Evolutionary conservation across 768 basidiomycete species (phyloP), one percentile per base, ranked within the genome.

Genomic region (Ramaria sp.): DNA sequence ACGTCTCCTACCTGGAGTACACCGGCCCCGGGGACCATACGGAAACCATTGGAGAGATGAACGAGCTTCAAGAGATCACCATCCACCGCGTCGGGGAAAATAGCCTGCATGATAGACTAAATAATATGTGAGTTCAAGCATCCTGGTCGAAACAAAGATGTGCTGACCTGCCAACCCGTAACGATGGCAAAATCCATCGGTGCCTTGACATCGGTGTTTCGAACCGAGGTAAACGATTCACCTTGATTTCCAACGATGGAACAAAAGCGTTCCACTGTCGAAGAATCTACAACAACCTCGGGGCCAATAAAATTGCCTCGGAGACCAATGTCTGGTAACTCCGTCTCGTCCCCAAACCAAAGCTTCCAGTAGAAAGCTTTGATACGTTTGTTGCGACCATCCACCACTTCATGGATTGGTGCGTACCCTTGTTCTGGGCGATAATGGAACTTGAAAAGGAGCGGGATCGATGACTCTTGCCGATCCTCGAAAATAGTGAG

Each of bases 111-210:
- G 71, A 99, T 98, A n/a, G 94, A 89, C 92, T 95, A 62, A 0
- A 55, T 59, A 59, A 41, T 53, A 34, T n/a, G 62, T 53, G 30
- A 48, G 54, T 34, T 30, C 41, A 30, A 22, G 54, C 37, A 24
- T 17, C 24, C 13, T 42, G 55, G 48, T 7, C 10, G 7, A 19
- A 17, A 48, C 1, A 38, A 24, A 56, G 30, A 43, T 30, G 22
- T 41, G 6, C 52, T 59, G 67, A 92, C 93, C 86, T 95, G 84
- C 96, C 96, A 99, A 47, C 95, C 94, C 41, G 93, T 86, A 51
- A 98, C 95, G 65, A 99, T 99, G 24, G 94, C 91, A 64, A 96
- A 98, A 72, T 98, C 95, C 91, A 99, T 95, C 0, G 96, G 96
- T 1, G 95, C 92, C 65, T 88, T 81, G 45, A 91, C 81, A 46